These are phyloP conservation scores for Debaryomyces psychrophilus DNA, from an alignment of 1,139 yeast species.

Conservation along the genomic window DNA sequence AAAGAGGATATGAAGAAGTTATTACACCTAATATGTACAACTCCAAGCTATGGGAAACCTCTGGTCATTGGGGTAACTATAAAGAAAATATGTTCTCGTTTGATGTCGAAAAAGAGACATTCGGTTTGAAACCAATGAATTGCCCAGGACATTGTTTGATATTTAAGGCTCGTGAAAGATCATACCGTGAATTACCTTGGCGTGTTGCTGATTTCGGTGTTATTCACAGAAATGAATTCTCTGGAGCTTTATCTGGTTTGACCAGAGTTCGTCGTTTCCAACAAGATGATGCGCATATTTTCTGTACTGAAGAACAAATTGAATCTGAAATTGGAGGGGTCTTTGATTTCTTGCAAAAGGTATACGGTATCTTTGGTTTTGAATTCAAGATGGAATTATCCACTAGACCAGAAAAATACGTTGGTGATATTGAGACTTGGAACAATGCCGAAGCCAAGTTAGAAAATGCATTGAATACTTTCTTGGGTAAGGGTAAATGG, in stretches of 20 bases:
- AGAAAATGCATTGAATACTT: slow-evolving; percentile 68
- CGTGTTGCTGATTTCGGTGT: slow-evolving; percentile 97
- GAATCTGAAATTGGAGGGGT: slow-evolving; percentile 77
- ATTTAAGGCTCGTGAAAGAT: slow-evolving; percentile 84
- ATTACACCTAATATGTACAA: slow-evolving; percentile 98
- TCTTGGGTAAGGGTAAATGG: slow-evolving; percentile 81
- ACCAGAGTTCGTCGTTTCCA: slow-evolving; percentile 98
- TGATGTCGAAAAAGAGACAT: slow-evolving; percentile 88
- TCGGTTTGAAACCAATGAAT: slow-evolving; percentile 96
- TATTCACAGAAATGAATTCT: slow-evolving; percentile 91
- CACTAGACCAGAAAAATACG: slow-evolving; percentile 91
- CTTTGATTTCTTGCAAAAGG: slow-evolving; percentile 75
- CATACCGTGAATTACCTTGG: slow-evolving; percentile 93
- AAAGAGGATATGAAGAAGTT: slow-evolving; percentile 95
- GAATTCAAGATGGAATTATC: slow-evolving; percentile 88
- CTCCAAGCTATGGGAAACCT: slow-evolving; percentile 93
- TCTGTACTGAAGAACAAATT: slow-evolving; percentile 89
- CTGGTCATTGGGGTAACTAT: slow-evolving; percentile 98
- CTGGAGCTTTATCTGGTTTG: slow-evolving; percentile 82
- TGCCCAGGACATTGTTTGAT: slow-evolving; percentile 97
- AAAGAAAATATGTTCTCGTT: slow-evolving; percentile 97
- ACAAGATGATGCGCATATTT: slow-evolving; percentile 98
- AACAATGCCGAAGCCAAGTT: slow-evolving; percentile 80
- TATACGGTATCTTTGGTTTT: slow-evolving; percentile 85
- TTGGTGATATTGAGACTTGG: slow-evolving; percentile 90